A percentile compares a stretch with the other conserved stretches of the same genome.
Evolutionary conservation across 192 early-diverging fungal genomes (phyloP).

Genomic region (Funneliformis geosporum): DNA sequence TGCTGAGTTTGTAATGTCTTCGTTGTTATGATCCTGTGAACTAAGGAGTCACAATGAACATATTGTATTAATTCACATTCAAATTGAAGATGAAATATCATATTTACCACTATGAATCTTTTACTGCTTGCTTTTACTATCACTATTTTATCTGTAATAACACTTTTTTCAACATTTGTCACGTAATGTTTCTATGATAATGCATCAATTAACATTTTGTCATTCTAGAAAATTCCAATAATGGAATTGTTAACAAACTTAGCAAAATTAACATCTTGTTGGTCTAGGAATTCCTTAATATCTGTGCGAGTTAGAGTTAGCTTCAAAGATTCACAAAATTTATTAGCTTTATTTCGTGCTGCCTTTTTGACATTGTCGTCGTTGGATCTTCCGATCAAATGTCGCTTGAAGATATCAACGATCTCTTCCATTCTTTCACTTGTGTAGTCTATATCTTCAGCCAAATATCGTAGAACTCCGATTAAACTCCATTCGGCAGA

Average conservation of each 20-base stretch:
- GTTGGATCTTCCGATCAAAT: neutral
- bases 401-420: neutral
- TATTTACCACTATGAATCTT: neutral
- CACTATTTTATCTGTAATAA: neutral
- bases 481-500: neutral
- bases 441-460: conserved; percentile 2
- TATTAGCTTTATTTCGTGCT: no score
- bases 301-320: neutral
- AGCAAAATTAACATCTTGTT: neutral
- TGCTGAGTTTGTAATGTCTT: no score
- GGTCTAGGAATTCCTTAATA: conserved; percentile 1
- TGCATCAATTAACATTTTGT: neutral
- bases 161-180: conserved; percentile 9
- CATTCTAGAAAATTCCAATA: neutral
- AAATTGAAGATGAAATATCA: no score
- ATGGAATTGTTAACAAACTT: neutral
- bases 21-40: no score
- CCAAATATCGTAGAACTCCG: neutral
- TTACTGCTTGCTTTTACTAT: no score
- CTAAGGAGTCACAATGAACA: no score
- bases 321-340: neutral
- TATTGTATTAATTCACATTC: no score
- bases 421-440: conserved; percentile 3
- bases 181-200: neutral
- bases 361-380: neutral